Evolutionary conservation across 108 stramenopile species (phyloP), one percentile per base, ranked within the genome.

Genomic region (Cyclostephanos tholiformis): DNA sequence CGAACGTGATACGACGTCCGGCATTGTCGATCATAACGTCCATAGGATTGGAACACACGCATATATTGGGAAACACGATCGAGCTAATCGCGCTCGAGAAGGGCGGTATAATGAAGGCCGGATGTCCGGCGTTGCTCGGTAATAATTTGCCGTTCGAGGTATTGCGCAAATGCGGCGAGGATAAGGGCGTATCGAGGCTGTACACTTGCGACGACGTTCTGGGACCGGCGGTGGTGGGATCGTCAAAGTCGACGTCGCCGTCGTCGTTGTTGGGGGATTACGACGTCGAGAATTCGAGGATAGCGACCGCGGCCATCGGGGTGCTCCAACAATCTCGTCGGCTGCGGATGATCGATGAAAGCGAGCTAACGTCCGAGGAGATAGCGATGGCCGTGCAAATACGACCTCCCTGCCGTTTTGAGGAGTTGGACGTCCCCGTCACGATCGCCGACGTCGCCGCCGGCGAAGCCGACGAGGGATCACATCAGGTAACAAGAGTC

Each of bases 1-100:
- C 98, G 58, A 99, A 98, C 84, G 86, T 99, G 27, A 68, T 99
- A 25, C 50, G 63, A 4, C 67, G 62, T 39, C 94, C 91, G 17
- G 81, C 85, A 1, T 27, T 90, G 59, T 76, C 93, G 20, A 70
- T 99, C 46, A 93, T 99, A 59, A 99, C 97, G 6, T 93, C 89
- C 12, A 95, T 99, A 75, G 97, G 97, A 9, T 83, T 99, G 35
- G 98, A 99, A 66, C 98, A 99, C 86, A 96, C 95, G 12, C 72
- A 85, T 22, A 94, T 99, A 48, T 74, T 99, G 72, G 98, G 98
- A 11, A 87, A 97, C 80, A 97, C 97, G 1, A 43, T 96, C 8
- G 97, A 97, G 63, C 13, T 72, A 25, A 99, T 99, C 79, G 98
- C 96, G 2, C 17, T 62, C 17, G 96, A 99, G 66, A 99, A 99